Conservation (phyloP, 768 basidiomycete genomes). For the Infundibulicybe gibba region DNA sequence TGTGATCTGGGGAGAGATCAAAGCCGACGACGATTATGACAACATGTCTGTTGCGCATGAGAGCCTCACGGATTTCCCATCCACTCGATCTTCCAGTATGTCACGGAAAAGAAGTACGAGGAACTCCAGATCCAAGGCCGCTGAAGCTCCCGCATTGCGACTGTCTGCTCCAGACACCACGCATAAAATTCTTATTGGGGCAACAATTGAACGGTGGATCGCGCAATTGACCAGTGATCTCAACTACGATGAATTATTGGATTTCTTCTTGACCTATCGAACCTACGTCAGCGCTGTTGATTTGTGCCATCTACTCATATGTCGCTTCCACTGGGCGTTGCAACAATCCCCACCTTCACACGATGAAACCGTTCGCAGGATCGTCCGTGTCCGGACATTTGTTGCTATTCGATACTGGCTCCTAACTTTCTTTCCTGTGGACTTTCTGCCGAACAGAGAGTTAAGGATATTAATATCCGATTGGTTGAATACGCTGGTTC, state of each 20-base stretch:
- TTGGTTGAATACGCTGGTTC: slow-evolving; percentile 78
- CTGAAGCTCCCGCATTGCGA: slow-evolving; percentile 20
- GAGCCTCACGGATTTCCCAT: slow-evolving; percentile 24
- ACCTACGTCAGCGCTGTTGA: slow-evolving; percentile 79
- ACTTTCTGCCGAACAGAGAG: slow-evolving; percentile 81
- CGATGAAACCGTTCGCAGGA: slow-evolving; percentile 69
- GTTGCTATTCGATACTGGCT: slow-evolving; percentile 91
- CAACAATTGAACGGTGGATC: slow-evolving; percentile 92
- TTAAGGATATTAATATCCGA: slow-evolving; percentile 67
- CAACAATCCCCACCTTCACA: slow-evolving; percentile 41
- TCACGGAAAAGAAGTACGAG: slow-evolving; percentile 30
- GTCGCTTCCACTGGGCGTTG: slow-evolving; percentile 88
- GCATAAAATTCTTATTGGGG: slow-evolving; percentile 69
- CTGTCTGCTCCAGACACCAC: slow-evolving; percentile 19
- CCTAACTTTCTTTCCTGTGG: slow-evolving; percentile 84
- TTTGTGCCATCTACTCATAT: slow-evolving; percentile 77
- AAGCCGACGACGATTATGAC: slow-evolving; percentile 26
- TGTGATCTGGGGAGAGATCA: slow-evolving; percentile 81
- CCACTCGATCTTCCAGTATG: slow-evolving; percentile 24
- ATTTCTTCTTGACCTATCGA: slow-evolving; percentile 91
- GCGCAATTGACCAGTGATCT: slow-evolving; percentile 86
- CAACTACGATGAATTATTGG: slow-evolving; percentile 82
- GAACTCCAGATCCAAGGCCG: slow-evolving; percentile 26
- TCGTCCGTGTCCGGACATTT: slow-evolving; percentile 86
- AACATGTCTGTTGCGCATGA: slow-evolving; percentile 29